Evolutionary conservation across 805 yeast genomes (phyloP).

Genomic region (Yarrowia keelungensis): DNA sequence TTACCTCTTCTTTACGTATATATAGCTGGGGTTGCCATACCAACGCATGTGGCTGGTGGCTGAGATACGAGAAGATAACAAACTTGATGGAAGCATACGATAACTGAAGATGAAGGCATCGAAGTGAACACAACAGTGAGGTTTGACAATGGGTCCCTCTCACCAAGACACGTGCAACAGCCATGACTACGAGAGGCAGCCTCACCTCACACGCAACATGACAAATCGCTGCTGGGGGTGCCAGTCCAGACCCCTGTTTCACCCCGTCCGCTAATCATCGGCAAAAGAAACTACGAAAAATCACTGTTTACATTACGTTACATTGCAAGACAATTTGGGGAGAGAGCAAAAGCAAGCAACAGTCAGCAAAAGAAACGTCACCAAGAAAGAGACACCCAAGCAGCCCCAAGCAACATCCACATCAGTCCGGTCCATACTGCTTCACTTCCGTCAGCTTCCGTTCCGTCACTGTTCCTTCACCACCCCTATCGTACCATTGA

Average conservation of each 20-base stretch:
- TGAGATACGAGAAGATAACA: neutral
- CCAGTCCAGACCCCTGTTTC: no score
- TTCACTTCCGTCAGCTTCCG: no score
- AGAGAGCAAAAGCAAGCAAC: neutral
- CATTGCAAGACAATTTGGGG: neutral
- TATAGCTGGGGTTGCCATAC: constrained; percentile 12
- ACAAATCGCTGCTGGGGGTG: no score
- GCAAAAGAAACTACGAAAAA: neutral
- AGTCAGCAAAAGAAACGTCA: neutral
- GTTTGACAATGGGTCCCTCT: no score
- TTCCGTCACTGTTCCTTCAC: no score
- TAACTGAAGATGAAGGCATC: neutral
- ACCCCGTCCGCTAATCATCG: neutral
- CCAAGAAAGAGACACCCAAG: neutral
- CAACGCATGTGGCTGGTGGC: constrained; percentile 15
- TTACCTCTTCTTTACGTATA: neutral
- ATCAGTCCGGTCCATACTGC: neutral
- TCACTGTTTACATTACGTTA: neutral
- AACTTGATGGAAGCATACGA: neutral
- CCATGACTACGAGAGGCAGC: no score
- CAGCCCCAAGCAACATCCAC: neutral
- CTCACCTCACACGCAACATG: no score
- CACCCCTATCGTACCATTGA: constrained; percentile 2
- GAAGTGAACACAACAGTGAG: no score
- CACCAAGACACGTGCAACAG: no score